Conservation (phyloP, 176 grass and related monocot genomes). For the barley (Hordeum vulgare) region MorexV3_pseudomolecules_assembly NC_058518.1:247656029-247656528, state of each 20-base stretch:
- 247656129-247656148: slow-evolving; percentile 39
- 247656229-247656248: neutral
- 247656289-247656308: neutral
- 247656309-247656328: neutral
- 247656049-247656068: slow-evolving; percentile 12
- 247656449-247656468: neutral
- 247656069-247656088: slow-evolving; percentile 19
- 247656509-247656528: neutral
- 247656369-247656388: neutral
- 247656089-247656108: slow-evolving; percentile 48
- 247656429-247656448: slow-evolving; percentile 1
- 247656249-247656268: neutral
- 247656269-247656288: neutral
- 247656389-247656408: neutral
- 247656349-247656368: neutral
- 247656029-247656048: slow-evolving; percentile 30
- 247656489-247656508: slow-evolving; percentile 14
- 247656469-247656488: neutral
- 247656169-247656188: slow-evolving; percentile 45
- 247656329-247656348: neutral
- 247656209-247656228: slow-evolving; percentile 7
- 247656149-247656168: slow-evolving; percentile 13
- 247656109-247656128: slow-evolving; percentile 46
- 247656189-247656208: slow-evolving; percentile 22
- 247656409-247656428: neutral